Evolutionary conservation across 2,329 filamentous ascomycete genomes (phyloP), one percentile per base, ranked within the genome.

Genomic region (Nemania serpens): DNA sequence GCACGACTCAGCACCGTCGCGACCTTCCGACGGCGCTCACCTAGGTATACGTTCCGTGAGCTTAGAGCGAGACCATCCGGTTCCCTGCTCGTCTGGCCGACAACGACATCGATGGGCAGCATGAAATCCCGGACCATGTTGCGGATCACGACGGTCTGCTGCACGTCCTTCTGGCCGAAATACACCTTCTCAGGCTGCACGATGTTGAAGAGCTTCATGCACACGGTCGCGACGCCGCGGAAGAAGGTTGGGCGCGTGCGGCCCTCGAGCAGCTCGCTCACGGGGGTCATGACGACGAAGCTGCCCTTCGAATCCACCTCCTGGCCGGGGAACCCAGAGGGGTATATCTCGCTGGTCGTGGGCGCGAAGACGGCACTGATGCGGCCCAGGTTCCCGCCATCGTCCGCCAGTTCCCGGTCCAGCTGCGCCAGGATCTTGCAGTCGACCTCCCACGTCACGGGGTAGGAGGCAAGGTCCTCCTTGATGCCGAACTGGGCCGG

Each of bases 161-260:
- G 95, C 18, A 97, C 87, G 75, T 99, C 95, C 78, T 99, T 99
- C 76, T 98, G 95, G 3, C 95, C 95, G 79, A 99, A 97, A 78
- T 95, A 95, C 5, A 92, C 91, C 46, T 84, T 84, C 58, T 93
- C 89, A 3, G 91, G 89, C 66, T 86, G 82, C 47, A 91, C 88
- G 56, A 93, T 91, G 71, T 93, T 93, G 78, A 96, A 94, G 13
- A 96, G 78, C 77, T 96, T 99, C 85, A 94, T 95, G 79, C 93
- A 97, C 1, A 99, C 90, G 1, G 95, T 99, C 18, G 95, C 93
- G 36, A 99, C 95, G 41, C 95, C 95, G 50, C 95, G 85, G 78
- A 99, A 99, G 77, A 99, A 99, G 45, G 96, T 96, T 2, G 95
- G 95, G 15, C 95, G 82, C 47, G 88, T 92, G 4, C 85, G 84